Evolutionary conservation across 176 grass and related monocot genomes (phyloP).

Genomic region (Musa acuminata): DNA sequence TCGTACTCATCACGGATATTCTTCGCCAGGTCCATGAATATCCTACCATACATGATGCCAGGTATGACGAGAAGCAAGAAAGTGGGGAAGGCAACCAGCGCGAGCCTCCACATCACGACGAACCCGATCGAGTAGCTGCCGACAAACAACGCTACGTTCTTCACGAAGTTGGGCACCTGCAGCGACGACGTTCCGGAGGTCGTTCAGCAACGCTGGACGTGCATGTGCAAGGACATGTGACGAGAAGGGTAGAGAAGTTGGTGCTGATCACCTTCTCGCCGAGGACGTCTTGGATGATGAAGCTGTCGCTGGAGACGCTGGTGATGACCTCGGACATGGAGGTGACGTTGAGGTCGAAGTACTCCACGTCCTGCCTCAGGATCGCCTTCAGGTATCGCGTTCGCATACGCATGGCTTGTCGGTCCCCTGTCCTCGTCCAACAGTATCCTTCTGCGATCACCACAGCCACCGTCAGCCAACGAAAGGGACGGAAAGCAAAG

Average conservation of each 20-base stretch:
- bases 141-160: slow-evolving; percentile 54
- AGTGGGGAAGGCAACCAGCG: slow-evolving; percentile 60
- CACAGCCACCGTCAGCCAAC: not conserved
- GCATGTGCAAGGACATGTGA: too few species aligned
- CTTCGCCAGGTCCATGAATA: slow-evolving; percentile 49
- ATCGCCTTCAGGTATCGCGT: slow-evolving; percentile 62
- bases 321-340: slow-evolving; percentile 75
- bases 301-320: slow-evolving; percentile 86
- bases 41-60: slow-evolving; percentile 57
- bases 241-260: too few species aligned
- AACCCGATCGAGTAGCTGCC: slow-evolving; percentile 62
- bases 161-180: slow-evolving; percentile 75
- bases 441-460: slow-evolving; percentile 65
- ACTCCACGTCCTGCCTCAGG: slow-evolving; percentile 85
- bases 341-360: slow-evolving; percentile 67
- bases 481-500: not conserved
- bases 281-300: slow-evolving; percentile 74
- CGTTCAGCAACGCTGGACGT: too few species aligned
- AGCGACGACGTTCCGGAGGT: not conserved
- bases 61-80: slow-evolving; percentile 71
- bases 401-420: slow-evolving; percentile 79
- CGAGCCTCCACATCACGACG: slow-evolving; percentile 49
- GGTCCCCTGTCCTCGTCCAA: slow-evolving; percentile 73
- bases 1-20: slow-evolving; percentile 62
- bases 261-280: slow-evolving; percentile 40